A percentile compares a stretch with the other conserved stretches of the same genome.
Evolutionary conservation across 768 basidiomycete species (phyloP).

Genomic region (Auricularia sp.): DNA sequence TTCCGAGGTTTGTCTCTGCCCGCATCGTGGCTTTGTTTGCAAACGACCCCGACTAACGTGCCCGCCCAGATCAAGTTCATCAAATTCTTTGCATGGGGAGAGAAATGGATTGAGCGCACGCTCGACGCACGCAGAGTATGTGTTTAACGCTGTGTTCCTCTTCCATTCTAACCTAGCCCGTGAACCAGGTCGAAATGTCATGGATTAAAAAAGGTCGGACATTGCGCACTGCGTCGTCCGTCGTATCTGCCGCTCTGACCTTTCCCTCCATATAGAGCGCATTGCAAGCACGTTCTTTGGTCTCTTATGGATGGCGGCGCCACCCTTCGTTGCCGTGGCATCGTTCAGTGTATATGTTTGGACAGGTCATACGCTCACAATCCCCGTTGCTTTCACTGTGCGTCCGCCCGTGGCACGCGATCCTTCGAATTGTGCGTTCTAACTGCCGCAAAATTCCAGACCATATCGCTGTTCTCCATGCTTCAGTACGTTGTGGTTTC

Average conservation of each 20-base stretch:
- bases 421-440: not conserved
- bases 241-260: not conserved
- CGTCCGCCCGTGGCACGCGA: not conserved
- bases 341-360: conserved; percentile 26
- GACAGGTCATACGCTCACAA: conserved; percentile 25
- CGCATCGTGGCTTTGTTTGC: not conserved
- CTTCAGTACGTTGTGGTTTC: not conserved
- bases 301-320: conserved; percentile 24
- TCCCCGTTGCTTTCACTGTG: conserved; percentile 30
- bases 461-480: conserved; percentile 8
- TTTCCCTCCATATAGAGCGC: conserved; percentile 10
- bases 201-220: conserved; percentile 19
- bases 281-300: conserved; percentile 22
- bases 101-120: conserved; percentile 33
- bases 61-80: conserved; percentile 23
- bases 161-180: too few relatives aligned
- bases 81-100: conserved; percentile 36
- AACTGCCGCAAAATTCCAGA: not conserved
- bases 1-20: not conserved
- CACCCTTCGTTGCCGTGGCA: conserved; percentile 23
- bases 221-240: not conserved
- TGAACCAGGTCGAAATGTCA: conserved; percentile 20
- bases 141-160: too few relatives aligned
- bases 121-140: conserved; percentile 17
- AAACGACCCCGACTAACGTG: not conserved